Base-by-base conservation (phyloP, 768 basidiomycete species). In the Tylopilus sp. region DNA sequence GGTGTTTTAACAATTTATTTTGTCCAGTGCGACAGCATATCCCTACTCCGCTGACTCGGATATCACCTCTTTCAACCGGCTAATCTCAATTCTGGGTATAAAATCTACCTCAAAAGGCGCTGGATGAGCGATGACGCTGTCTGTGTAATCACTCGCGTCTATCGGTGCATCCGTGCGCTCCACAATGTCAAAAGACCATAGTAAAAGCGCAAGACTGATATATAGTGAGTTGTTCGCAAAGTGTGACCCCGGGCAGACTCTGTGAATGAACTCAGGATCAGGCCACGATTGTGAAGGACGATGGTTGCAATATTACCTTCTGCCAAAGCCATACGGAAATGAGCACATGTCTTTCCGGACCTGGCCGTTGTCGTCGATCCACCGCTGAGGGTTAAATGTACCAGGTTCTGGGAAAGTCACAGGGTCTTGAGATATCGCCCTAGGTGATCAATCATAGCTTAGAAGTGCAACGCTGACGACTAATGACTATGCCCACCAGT, bases 231-330 rank as follows among this genome's bases (percentile, higher is more conserved):
- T 43, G 23, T 55, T 50, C 3, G 59, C 83, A 26, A 86, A 73
- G 62, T 82, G 71, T 51, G 75, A 75, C 1, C 83, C 83, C 0
- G 82, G 82, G 47, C 83, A 86, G 1, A 84, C 73, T 33, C 83
- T 79, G 23, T 22, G 40, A 13, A 13, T 33, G 31, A 33, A 13
- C 3, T 22, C 13, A 23, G 40, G 3, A 40, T 40, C 9, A 40
- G 13, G 13, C 30, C 30, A 31, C 13, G 30, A 31, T 10, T 31
- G 5, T 3, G 30, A 31, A 31, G 30, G n/a, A n/a, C 30, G 30
- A 31, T 10, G 30, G 9, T 5, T 33, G 13, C 3, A 15, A 25
- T 53, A 12, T n/a, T 41, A 68, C 71, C 63, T 57, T 51, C 79
- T 61, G 8, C 80, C 81, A 55, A 78, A 82, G 0, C 82, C 80